Evolutionary conservation across 148 eudicot species (phyloP).

Genomic region (Silene latifolia): DNA sequence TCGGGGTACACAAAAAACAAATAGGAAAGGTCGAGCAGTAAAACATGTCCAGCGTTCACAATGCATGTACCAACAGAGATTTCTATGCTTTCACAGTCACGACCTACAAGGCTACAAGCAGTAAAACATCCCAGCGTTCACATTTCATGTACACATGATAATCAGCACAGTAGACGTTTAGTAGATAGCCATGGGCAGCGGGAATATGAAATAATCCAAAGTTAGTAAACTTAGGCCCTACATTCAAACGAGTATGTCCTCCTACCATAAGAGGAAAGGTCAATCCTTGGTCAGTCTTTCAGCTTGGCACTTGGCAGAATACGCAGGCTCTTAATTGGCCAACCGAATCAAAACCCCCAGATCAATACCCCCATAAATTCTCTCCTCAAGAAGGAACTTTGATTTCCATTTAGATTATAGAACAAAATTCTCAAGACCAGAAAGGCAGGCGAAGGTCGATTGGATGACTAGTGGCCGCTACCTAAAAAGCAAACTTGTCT

Average conservation of each 20-base stretch:
- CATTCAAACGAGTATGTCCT: background rate
- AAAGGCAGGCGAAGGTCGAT: background rate
- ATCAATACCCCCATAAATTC: background rate
- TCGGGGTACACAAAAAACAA: constrained; percentile 1
- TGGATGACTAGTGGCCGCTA: background rate
- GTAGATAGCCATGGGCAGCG: background rate
- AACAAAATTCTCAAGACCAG: background rate
- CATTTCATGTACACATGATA: background rate
- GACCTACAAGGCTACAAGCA: background rate
- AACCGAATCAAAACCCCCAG: background rate
- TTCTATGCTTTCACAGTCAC: background rate
- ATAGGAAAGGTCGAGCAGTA: background rate
- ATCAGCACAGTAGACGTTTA: background rate
- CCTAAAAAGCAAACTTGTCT: too few species aligned
- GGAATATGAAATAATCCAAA: background rate
- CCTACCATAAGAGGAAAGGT: background rate
- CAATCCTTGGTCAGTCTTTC: background rate
- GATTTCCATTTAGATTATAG: background rate
- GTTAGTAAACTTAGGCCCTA: background rate
- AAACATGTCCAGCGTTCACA: too few species aligned
- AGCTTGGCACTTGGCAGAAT: background rate
- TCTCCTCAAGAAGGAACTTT: background rate
- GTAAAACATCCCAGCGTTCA: background rate
- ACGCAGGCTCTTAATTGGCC: background rate
- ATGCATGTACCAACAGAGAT: background rate